Evolutionary conservation across 2,329 filamentous ascomycete species (phyloP).

Genomic region (Metarhizium brunneum): DNA sequence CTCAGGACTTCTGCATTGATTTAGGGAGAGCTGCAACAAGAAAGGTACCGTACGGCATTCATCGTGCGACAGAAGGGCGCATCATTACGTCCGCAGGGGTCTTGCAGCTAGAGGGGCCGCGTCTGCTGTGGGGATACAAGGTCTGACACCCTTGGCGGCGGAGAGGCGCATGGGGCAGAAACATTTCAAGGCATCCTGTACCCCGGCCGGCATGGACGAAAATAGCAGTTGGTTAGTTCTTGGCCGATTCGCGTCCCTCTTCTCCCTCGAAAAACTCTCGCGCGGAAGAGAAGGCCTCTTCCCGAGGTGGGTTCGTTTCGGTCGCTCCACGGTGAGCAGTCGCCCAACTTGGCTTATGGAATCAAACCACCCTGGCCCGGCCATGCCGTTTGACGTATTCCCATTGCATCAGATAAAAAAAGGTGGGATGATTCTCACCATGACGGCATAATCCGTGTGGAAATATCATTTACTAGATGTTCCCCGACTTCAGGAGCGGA

Average conservation of each 20-base stretch:
- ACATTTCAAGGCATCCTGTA: background rate
- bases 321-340: too few species aligned
- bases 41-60: background rate
- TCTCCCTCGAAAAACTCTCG: background rate
- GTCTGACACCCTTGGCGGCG: background rate
- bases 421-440: background rate
- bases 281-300: background rate
- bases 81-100: background rate
- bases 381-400: background rate
- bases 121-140: background rate
- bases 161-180: background rate
- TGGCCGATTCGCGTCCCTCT: too few species aligned
- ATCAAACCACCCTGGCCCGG: background rate
- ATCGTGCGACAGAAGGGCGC: background rate
- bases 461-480: background rate
- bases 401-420: background rate
- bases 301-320: background rate
- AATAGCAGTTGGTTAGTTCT: background rate
- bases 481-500: background rate
- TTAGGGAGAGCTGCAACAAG: background rate
- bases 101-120: background rate
- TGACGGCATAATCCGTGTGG: background rate
- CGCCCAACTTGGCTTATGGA: too few species aligned
- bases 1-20: background rate
- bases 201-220: background rate